phyloP scores from a whole-genome alignment of 352 stramenopile species.

The Globisporangium cylindrosporum region DNA sequence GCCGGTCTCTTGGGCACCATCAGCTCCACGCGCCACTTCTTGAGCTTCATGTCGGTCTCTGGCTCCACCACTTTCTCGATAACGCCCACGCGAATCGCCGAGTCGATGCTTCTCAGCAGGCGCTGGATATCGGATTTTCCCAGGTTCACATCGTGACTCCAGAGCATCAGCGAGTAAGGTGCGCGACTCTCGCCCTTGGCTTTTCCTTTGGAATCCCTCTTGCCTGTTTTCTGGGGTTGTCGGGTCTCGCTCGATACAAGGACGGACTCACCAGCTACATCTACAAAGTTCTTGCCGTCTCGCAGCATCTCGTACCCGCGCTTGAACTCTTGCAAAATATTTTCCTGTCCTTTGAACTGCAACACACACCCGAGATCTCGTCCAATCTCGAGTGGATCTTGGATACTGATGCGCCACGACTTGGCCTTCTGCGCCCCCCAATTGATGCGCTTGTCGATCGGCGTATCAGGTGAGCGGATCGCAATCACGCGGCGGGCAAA shows the following conservation, averaged over 20 bases:
- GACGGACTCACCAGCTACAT: conserved; percentile 23
- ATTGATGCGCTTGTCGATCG: conserved; percentile 31
- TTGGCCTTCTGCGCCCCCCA: conserved; percentile 55
- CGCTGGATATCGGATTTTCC: conserved; percentile 26
- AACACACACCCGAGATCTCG: conserved; percentile 83
- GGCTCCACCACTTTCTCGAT: conserved; percentile 19
- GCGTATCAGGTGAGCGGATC: conserved; percentile 63
- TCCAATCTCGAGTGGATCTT: conserved; percentile 77
- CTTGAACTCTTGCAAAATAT: conserved; percentile 61
- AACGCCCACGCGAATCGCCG: conserved; percentile 32
- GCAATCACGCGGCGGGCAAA: conserved; percentile 93
- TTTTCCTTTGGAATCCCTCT: conserved; percentile 19
- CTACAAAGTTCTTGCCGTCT: conserved; percentile 48
- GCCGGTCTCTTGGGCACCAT: conserved; percentile 9
- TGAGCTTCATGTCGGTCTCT: conserved; percentile 15
- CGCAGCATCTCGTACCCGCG: conserved; percentile 50
- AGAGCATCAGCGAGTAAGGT: conserved; percentile 34
- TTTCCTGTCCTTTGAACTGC: conserved; percentile 58
- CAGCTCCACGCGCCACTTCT: conserved; percentile 39
- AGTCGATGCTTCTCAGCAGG: conserved; percentile 36
- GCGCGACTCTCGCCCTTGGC: conserved; percentile 1
- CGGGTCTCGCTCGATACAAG: not conserved
- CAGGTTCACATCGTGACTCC: conserved; percentile 33
- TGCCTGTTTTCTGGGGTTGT: not conserved
- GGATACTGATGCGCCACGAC: conserved; percentile 81